phyloP scores from a whole-genome alignment of 371 early-diverging fungal genomes.

The Blyttiomyces sp. region DNA sequence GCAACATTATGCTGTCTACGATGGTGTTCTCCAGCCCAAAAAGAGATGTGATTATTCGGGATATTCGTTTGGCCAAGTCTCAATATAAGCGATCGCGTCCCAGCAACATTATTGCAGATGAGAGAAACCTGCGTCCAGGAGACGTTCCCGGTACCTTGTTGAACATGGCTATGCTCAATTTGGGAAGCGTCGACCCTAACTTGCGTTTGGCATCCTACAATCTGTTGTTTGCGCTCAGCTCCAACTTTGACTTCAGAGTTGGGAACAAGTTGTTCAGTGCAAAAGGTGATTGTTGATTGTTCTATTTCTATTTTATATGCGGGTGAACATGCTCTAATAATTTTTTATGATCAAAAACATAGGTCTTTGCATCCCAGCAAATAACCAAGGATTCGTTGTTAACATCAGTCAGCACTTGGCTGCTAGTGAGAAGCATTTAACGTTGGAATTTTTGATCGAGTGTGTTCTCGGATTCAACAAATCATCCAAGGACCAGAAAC shows the following conservation, averaged over 20 bases:
- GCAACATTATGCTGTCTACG: constrained; percentile 23
- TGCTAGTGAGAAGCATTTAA: constrained; percentile 69
- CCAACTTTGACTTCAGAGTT: constrained; percentile 82
- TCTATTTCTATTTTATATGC: neutral
- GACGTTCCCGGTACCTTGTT: constrained; percentile 90
- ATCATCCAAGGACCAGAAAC: constrained; percentile 67
- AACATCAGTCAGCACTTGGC: constrained; percentile 80
- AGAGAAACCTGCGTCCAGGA: constrained; percentile 77
- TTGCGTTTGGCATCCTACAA: constrained; percentile 85
- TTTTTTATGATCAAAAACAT: neutral
- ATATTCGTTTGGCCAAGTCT: constrained; percentile 69
- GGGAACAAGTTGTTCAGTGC: constrained; percentile 78
- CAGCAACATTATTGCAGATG: constrained; percentile 48
- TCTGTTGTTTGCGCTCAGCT: constrained; percentile 74
- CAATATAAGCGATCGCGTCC: constrained; percentile 68
- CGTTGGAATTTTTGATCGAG: constrained; percentile 86
- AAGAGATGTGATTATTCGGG: constrained; percentile 68
- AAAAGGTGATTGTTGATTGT: constrained; percentile 55
- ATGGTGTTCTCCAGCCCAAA: constrained; percentile 74
- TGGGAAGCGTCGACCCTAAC: constrained; percentile 77
- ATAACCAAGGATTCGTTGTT: constrained; percentile 77
- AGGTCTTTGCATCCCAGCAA: constrained; percentile 87
- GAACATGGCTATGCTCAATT: constrained; percentile 86
- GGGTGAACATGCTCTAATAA: neutral
- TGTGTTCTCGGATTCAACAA: constrained; percentile 81